Evolutionary conservation across 768 basidiomycete genomes (phyloP), one percentile per base, ranked within the genome.

Genomic region (Mrakia hoshinonis): DNA sequence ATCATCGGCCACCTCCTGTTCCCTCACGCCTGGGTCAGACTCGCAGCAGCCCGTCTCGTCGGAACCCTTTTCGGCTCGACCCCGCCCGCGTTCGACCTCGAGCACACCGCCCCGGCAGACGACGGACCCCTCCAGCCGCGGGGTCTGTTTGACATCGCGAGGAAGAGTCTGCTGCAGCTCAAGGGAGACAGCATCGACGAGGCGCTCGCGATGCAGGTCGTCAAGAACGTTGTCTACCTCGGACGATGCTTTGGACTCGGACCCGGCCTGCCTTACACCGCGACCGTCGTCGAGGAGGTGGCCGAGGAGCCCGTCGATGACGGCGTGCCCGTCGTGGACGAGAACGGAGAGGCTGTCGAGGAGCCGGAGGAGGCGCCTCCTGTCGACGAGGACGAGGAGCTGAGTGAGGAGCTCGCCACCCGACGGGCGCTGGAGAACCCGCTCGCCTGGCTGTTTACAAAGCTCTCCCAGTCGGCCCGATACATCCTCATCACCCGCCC

Each of bases 1-100:
- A 82, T 96, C 51, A 81, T 85, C 29, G 75, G 81, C 0, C 87
- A 89, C 75, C 84, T 97, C 3, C 82, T 89, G 2, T 97, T 88
- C 81, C 93, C 94, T 5, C 96, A 99, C 78, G 85, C 91, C 4
- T 97, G 94, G 95, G 92, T 96, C 0, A 87, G 94, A 51, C 86
- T 85, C 6, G 89, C 88, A 0, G 84, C 92, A 1, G 87, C 88
- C 71, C 84, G 91, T 68, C 82, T 92, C 15, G 78, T 96, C 3
- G 91, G 91, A 22, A 76, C 83, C 26, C 80, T 92, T 5, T 92
- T 89, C 77, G 75, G 76, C 29, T 79, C 84, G 6, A 82, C 48
- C 5, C 67, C 72, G 11, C 72, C 72, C 31, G 38, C 66, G 49
- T 73, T 73, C 49, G 72, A 73, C 46, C 43, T 48, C 24, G 36